Conservation (phyloP, 2,329 filamentous ascomycete species). For the Exophiala dermatitidis region DNA sequence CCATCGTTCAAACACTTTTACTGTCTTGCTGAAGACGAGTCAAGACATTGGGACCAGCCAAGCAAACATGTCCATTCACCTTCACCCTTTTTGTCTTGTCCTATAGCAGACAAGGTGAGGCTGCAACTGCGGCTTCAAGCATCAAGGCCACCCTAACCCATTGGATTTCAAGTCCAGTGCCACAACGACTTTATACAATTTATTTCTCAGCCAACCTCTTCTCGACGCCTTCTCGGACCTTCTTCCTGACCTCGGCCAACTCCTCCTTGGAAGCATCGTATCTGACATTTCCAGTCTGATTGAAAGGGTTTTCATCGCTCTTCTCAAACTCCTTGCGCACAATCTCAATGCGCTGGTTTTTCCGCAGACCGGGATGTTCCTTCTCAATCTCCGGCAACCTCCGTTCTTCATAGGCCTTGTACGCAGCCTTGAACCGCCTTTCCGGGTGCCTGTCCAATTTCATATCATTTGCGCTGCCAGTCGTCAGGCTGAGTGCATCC, state of each 20-base stretch:
- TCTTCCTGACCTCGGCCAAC: constrained; percentile 55
- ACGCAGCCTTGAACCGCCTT: constrained; percentile 78
- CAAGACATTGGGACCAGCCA: no score
- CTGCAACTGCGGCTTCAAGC: no score
- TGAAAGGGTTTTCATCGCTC: constrained; percentile 90
- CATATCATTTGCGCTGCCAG: constrained; percentile 46
- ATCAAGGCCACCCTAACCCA: no score
- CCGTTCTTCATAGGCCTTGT: constrained; percentile 71
- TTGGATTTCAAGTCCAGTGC: no score
- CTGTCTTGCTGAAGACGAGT: no score
- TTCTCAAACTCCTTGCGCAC: constrained; percentile 92
- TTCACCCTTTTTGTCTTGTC: no score
- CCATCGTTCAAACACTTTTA: no score
- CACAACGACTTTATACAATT: not conserved
- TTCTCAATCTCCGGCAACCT: constrained; percentile 76
- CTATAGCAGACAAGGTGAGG: no score
- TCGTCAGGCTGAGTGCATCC: constrained; percentile 69
- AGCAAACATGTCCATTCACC: no score
- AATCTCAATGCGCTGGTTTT: constrained; percentile 76
- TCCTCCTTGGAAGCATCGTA: constrained; percentile 79
- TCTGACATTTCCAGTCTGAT: constrained; percentile 61
- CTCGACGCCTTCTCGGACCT: constrained; percentile 70
- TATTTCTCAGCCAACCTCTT: constrained; percentile 44
- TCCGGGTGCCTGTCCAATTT: constrained; percentile 88
- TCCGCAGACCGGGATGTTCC: constrained; percentile 70